Evolutionary conservation across 257 asterid genomes (phyloP).

Genomic region (Solanum lignicaule): DNA sequence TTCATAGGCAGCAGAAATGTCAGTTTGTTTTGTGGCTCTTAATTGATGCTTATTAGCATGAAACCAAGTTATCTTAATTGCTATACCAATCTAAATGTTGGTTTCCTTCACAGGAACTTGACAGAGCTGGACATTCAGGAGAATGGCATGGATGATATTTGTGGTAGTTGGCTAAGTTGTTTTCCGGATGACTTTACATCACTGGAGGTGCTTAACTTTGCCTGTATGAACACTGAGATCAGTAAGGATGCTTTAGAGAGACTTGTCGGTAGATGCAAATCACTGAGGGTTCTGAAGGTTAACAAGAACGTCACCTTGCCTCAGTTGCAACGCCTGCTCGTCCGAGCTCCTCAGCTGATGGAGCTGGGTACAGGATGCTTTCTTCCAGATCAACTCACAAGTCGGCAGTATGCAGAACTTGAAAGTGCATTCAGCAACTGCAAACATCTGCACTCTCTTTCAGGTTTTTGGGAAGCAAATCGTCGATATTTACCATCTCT

Average conservation of each 20-base stretch:
- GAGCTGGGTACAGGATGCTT: constrained; percentile 82
- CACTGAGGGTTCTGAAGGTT: constrained; percentile 60
- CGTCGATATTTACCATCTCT: constrained; percentile 41
- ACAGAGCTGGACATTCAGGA: constrained; percentile 86
- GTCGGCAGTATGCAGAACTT: constrained; percentile 38
- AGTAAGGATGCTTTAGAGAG: constrained; percentile 61
- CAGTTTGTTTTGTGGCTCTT: background rate
- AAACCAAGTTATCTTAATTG: background rate
- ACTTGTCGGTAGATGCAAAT: constrained; percentile 71
- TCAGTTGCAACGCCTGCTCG: constrained; percentile 49
- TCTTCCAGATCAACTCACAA: constrained; percentile 37
- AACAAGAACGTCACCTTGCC: constrained; percentile 48
- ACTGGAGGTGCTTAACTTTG: constrained; percentile 61
- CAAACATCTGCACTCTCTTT: constrained; percentile 42
- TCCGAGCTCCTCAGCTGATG: constrained; percentile 39
- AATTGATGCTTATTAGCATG: background rate
- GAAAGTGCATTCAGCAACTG: constrained; percentile 44
- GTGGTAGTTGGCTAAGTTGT: constrained; percentile 65
- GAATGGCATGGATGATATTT: constrained; percentile 42
- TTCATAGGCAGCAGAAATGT: background rate
- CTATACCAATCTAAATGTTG: background rate
- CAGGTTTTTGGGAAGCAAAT: constrained; percentile 61
- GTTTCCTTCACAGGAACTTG: constrained; percentile 46
- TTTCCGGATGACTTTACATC: constrained; percentile 68
- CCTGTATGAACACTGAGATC: constrained; percentile 54